Conservation (phyloP, 768 basidiomycete species). For the Suillus plorans region DNA sequence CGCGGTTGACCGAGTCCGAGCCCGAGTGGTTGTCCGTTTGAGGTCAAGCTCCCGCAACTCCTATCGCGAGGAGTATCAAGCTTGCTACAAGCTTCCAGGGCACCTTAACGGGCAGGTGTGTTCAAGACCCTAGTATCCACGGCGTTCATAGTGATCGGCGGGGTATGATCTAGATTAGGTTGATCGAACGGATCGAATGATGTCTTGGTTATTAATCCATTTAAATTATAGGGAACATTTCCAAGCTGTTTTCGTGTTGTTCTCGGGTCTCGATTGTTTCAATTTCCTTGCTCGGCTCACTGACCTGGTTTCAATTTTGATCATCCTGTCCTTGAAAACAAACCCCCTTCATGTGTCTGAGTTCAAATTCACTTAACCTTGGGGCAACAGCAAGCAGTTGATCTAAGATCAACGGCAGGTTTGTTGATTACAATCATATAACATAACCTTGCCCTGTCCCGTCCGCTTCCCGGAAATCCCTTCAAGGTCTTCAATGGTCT, state of each 20-base stretch:
- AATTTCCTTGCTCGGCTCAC: neutral
- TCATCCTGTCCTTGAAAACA: neutral
- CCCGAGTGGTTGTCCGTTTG: no score
- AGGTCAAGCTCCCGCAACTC: no score
- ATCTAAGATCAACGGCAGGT: neutral
- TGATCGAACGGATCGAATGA: neutral
- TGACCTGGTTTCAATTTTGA: neutral
- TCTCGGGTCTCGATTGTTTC: neutral
- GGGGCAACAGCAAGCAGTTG: neutral
- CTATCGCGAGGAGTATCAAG: no score
- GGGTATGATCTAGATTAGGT: neutral
- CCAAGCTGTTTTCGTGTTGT: neutral
- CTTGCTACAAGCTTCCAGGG: neutral
- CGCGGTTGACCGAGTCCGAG: no score
- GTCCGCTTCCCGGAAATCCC: constrained; percentile 20
- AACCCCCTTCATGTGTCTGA: neutral
- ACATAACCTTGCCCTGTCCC: neutral
- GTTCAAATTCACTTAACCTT: neutral
- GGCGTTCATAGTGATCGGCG: neutral
- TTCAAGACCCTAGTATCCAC: neutral
- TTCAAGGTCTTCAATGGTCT: constrained; percentile 21
- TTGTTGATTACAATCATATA: constrained; percentile 1
- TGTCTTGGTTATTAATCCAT: constrained; percentile 1
- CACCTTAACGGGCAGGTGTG: neutral
- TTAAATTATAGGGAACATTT: neutral